Evolutionary conservation across 305 asterid species (phyloP).

Genomic region (Fraxinus ornus): DNA sequence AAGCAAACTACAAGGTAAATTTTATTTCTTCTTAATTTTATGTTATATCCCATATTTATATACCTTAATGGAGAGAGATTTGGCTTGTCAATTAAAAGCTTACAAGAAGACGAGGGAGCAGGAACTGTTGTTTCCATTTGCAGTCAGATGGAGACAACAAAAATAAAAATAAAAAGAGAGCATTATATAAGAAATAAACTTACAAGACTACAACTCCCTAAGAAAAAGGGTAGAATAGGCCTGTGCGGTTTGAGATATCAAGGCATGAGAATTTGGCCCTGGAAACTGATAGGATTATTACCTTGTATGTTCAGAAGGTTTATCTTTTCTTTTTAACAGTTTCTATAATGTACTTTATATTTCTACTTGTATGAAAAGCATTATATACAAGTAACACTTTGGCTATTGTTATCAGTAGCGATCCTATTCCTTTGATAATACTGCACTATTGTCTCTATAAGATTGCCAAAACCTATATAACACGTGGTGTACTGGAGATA

Average conservation of each 20-base stretch:
- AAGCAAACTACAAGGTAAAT: background rate
- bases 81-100: background rate
- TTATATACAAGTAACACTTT: background rate
- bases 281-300: background rate
- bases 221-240: background rate
- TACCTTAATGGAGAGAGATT: background rate
- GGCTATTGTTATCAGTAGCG: background rate
- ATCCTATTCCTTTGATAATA: background rate
- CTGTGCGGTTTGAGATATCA: background rate
- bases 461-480: background rate
- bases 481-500: background rate
- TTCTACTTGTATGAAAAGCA: background rate
- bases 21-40: background rate
- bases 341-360: background rate
- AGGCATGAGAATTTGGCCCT: background rate
- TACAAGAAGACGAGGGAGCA: background rate
- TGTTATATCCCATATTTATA: background rate
- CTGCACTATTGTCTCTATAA: background rate
- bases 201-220: background rate
- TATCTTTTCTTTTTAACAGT: background rate
- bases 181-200: background rate
- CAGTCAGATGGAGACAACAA: background rate
- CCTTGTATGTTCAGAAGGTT: background rate
- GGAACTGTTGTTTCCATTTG: background rate
- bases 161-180: background rate